These are phyloP conservation scores for Trichoderma virens DNA, from an alignment of 495 filamentous ascomycete species.

Conservation along the genomic window DNA sequence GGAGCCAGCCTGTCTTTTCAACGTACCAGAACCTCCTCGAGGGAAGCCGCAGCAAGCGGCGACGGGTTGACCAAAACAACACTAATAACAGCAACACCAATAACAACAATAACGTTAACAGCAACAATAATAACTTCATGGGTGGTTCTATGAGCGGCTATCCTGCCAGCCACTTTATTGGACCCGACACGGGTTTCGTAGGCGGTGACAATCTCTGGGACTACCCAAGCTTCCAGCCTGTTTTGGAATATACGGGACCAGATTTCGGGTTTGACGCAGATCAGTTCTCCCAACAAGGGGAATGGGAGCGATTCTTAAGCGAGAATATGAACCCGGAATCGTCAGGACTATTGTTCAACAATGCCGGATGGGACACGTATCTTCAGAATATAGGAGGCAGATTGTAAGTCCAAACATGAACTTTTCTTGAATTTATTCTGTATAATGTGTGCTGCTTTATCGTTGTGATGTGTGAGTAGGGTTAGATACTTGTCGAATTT, in stretches of 20 bases:
- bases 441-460: no score
- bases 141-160: not conserved
- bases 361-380: not conserved
- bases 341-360: not conserved
- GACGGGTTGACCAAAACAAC: not conserved
- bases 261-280: slow-evolving; percentile 1
- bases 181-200: not conserved
- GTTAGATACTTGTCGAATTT: no score
- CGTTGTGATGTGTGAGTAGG: no score
- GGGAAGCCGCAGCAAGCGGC: not conserved
- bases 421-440: no score
- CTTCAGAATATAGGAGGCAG: not conserved
- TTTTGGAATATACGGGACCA: not conserved
- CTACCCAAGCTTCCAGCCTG: slow-evolving; percentile 7
- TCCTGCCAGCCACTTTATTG: not conserved
- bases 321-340: slow-evolving; percentile 6
- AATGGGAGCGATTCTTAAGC: not conserved
- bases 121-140: not conserved
- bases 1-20: slow-evolving; percentile 1
- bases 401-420: not conserved
- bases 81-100: not conserved
- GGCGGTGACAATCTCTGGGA: slow-evolving; percentile 4
- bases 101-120: not conserved
- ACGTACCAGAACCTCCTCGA: slow-evolving; percentile 5
- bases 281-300: not conserved